Evolutionary conservation across 768 basidiomycete species (phyloP), one percentile per base, ranked within the genome.

Genomic region (Cyclocybe aegerita): DNA sequence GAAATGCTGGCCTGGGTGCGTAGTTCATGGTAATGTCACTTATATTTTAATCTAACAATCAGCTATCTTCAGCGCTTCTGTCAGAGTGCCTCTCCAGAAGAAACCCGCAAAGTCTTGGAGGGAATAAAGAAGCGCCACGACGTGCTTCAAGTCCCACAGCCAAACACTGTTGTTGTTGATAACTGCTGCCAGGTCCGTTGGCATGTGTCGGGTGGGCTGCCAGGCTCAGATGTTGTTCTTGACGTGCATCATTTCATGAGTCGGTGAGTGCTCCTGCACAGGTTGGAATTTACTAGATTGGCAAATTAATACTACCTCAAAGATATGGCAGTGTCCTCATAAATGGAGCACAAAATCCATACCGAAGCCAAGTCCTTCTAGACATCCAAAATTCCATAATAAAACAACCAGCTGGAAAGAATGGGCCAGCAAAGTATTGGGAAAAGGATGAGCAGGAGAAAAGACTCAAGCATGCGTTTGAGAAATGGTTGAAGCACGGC

Each of bases 201-300:
- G 9, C 33, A 36, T 32, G 39, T 53, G 10, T 17, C 16, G 4
- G 41, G 31, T 4, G 41, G 8, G 3, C 16, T 53, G 4, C 39
- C 46, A 11, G 38, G 7, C 9, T n/a, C 39, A 32, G n/a, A 14
- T 1, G 40, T 53, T 1, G 14, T 31, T 12, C 41, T 53, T 6
- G 52, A 53, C 37, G 52, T 53, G 2, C 48, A 41, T 17, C 52
- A 53, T 31, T 53, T 53, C 34, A 34, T 52, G n/a, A 31, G 23
- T 29, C 4, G 50, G 50, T 52, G 9, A 14, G 44, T 8, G 1
- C 6, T n/a, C n/a, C n/a, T n/a, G n/a, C n/a, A n/a, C n/a, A n/a
- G n/a, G n/a, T n/a, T n/a, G n/a, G n/a, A n/a, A n/a, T n/a, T n/a
- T n/a, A n/a, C n/a, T n/a, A n/a, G n/a, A n/a, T n/a, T 42, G 14